Base-by-base conservation (phyloP, 2,329 filamentous ascomycete species). In the Neofusicoccum umdonicola region DNA sequence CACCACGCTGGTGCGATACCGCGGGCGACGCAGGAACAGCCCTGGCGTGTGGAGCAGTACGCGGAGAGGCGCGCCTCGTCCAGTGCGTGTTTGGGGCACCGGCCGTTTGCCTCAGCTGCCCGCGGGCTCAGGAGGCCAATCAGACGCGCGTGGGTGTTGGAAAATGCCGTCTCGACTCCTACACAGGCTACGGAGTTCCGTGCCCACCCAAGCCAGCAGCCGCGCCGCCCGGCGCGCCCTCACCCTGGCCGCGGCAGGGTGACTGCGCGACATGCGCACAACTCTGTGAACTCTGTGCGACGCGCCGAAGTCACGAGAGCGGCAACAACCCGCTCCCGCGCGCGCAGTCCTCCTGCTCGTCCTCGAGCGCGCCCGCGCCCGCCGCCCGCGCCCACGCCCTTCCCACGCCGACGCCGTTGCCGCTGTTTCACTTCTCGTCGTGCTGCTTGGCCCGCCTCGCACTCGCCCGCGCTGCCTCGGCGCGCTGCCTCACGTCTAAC, bases 351-450 rank as follows among this genome's bases (percentile, higher is more conserved):
- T 31, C 27, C 27, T 31, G 27, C 27, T 31, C 27, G 27, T 31
- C 27, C 27, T 31, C 27, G 27, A 31, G 27, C 56, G 47, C 41
- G 56, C 58, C 11, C 35, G 6, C 22, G 9, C 47, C 15, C 58
- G 31, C 45, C 47, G 22, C 22, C 22, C 22, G 22, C 22, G 22
- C 22, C 22, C 22, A 22, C 34, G 34, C 27, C 27, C 27, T 39
- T 39, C 31, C 50, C 50, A 52, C 50, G 15, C 41, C 11, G 9
- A 37, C 39, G 54, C 41, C 56, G 56, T 60, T 60, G 41, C 56
- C 56, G 56, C 56, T 27, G 56, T 60, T 60, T 60, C 56, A 60
- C 56, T 42, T 60, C 56, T 60, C 42, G 56, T 60, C 56, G 37
- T 47, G 56, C 56, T 19, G 41, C 56, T 47, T 45, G 52, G 56